These are phyloP conservation scores for Phytophthora brassicae DNA, from an alignment of 352 stramenopile species.

Conservation along the genomic window DNA sequence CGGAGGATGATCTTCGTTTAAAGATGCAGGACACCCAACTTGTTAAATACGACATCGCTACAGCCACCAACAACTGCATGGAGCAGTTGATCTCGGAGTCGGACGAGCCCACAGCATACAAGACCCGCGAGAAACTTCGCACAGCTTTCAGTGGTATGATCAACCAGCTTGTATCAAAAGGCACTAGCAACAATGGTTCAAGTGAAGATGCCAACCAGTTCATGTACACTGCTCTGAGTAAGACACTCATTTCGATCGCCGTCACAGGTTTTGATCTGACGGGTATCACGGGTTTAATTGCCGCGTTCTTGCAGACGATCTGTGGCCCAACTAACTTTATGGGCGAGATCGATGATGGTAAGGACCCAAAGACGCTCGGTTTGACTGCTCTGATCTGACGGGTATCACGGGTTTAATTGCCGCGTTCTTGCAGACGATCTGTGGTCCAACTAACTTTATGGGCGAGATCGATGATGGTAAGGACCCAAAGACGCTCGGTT, in stretches of 20 bases:
- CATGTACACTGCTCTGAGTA: conserved; percentile 40
- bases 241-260: conserved; percentile 48
- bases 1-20: conserved; percentile 45
- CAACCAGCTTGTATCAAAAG: conserved; percentile 47
- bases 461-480: conserved; percentile 52
- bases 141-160: conserved; percentile 57
- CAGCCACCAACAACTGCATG: conserved; percentile 50
- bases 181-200: conserved; percentile 38
- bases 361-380: conserved; percentile 39
- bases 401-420: conserved; percentile 44
- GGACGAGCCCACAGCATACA: conserved; percentile 30
- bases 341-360: conserved; percentile 59
- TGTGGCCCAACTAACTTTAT: conserved; percentile 59
- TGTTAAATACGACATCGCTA: conserved; percentile 52
- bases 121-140: conserved; percentile 53
- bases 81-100: conserved; percentile 36
- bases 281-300: conserved; percentile 45
- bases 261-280: conserved; percentile 54
- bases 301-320: conserved; percentile 56
- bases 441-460: conserved; percentile 48
- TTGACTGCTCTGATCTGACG: too few species aligned
- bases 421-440: conserved; percentile 61
- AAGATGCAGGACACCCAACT: conserved; percentile 46
- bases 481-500: conserved; percentile 34
- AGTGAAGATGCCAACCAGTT: conserved; percentile 38